Evolutionary conservation across 306 rosid species (phyloP).

Genomic region (Trichosanthes cucumerina): DNA sequence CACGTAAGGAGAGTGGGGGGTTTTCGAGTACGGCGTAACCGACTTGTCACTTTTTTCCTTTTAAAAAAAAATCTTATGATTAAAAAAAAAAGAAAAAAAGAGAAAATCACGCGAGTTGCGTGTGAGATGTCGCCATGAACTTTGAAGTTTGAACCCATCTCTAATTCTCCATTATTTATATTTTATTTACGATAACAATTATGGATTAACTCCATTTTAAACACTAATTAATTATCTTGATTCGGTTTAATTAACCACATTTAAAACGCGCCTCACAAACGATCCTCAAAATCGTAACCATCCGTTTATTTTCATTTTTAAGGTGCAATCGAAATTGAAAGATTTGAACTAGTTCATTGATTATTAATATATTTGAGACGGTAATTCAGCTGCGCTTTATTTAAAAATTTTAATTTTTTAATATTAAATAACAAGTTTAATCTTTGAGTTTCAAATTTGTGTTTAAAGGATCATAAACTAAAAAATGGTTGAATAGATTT

Average conservation of each 20-base stretch:
- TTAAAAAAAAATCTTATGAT: no score
- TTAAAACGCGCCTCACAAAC: not conserved
- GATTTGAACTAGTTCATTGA: no score
- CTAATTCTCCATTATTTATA: not conserved
- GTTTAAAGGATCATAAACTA: no score
- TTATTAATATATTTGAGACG: no score
- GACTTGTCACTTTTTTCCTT: not conserved
- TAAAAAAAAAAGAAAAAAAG: not conserved
- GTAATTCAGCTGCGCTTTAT: no score
- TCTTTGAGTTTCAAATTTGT: no score
- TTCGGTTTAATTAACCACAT: not conserved
- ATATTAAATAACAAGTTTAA: no score
- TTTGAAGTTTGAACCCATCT: not conserved
- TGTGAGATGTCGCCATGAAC: not conserved
- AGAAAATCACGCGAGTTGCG: not conserved
- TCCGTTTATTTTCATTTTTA: not conserved
- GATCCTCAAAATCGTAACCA: not conserved
- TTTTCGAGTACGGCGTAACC: not conserved
- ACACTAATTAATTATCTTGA: not conserved
- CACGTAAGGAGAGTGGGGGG: not conserved
- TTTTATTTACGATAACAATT: not conserved
- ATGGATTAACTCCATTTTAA: not conserved
- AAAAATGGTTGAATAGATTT: no score
- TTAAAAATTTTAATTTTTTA: no score
- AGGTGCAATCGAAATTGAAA: no score